These are phyloP conservation scores for Dictyostelium brefeldianum DNA, from an alignment of 78 protist genomes.

Conservation along the genomic window DNA sequence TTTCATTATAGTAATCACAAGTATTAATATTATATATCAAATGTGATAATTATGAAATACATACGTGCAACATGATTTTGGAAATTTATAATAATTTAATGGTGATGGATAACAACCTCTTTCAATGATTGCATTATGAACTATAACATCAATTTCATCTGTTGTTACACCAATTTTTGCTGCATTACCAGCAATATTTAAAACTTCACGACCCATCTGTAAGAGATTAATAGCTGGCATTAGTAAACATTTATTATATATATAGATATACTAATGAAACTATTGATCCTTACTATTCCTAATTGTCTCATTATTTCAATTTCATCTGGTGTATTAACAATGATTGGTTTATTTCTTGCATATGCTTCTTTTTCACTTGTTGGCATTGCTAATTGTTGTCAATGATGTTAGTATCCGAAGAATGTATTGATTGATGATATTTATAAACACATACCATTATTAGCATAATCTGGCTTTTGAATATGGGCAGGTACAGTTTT, in stretches of 20 bases:
- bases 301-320: conserved; percentile 66
- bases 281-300: not conserved
- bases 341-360: conserved; percentile 4
- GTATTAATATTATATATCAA: not conserved
- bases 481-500: conserved; percentile 44
- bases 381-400: conserved; percentile 3
- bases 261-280: too few relatives aligned
- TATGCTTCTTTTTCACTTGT: conserved; percentile 49
- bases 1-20: not conserved
- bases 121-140: conserved; percentile 90
- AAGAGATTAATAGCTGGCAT: too few relatives aligned
- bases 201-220: conserved; percentile 86
- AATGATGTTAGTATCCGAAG: not conserved
- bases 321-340: conserved; percentile 40
- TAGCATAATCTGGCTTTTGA: conserved; percentile 63
- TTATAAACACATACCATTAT: conserved; percentile 17
- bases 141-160: conserved; percentile 92
- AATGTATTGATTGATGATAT: too few relatives aligned
- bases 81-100: conserved; percentile 94
- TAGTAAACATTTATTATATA: not conserved
- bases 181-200: conserved; percentile 88
- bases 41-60: not conserved
- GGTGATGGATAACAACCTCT: conserved; percentile 97
- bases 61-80: conserved; percentile 94
- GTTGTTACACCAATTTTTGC: conserved; percentile 92